Evolutionary conservation across 2,329 filamentous ascomycete species (phyloP), one percentile per base, ranked within the genome.

Genomic region (Fusarium sp.): DNA sequence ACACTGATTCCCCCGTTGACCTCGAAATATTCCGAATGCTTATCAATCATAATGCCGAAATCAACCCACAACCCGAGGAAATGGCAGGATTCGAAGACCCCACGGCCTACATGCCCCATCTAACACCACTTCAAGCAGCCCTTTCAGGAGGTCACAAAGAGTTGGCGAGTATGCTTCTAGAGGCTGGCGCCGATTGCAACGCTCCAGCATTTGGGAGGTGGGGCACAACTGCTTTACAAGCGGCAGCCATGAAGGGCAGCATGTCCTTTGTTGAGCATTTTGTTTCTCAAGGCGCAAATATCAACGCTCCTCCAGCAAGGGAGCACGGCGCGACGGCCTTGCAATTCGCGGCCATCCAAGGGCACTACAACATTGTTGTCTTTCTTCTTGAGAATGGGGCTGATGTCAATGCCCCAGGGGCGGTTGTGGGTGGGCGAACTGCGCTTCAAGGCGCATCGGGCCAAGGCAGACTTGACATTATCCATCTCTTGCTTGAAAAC

Each of bases 401-500:
- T 5, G 35, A 71, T 4, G 27, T 66, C 18, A 66, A 66, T 13
- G 70, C 65, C 11, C 35, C 62, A 35, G 6, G 6, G 10, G 58
- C 63, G 6, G 11, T 2, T 10, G 5, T 10, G 0, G 5, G 33
- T n/a, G 68, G 68, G 1, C 36, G 70, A 20, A 71, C 54, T 6
- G 68, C 70, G 3, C 65, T 73, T 38, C 22, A 71, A 29, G 70
- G 65, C 4, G 68, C 70, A 18, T 60, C 68, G 31, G 62, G 68
- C 5, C 27, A 65, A 11, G 71, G 65, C 14, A 40, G 69, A 3
- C 60, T 65, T 25, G 65, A 71, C n/a, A 65, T 73, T 5, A 38
- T 71, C 3, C 63, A 66, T n/a, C 42, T 73, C 3, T 31, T 71
- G n/a, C n/a, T 73, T 1, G 68, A 71, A n/a, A 73, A 71, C 8